Evolutionary conservation across 1,284 basidiomycete species (phyloP).

Genomic region (Phellinidium pouzarii): DNA sequence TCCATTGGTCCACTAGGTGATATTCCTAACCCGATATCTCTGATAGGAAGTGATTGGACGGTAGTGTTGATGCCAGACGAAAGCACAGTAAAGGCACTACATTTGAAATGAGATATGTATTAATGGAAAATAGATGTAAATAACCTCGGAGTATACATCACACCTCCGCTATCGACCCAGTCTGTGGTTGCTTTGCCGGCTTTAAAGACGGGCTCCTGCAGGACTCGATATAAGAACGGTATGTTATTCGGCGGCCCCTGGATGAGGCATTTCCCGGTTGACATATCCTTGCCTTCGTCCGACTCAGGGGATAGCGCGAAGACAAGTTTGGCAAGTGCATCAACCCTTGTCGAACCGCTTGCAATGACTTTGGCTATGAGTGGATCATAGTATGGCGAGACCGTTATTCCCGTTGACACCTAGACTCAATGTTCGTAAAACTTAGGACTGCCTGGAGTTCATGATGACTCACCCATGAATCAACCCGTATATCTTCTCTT

Average conservation of each 20-base stretch:
- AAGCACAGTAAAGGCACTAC: constrained; percentile 49
- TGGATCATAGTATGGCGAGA: constrained; percentile 55
- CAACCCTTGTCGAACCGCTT: constrained; percentile 33
- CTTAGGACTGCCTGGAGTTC: neutral
- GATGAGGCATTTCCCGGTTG: constrained; percentile 29
- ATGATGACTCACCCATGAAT: constrained; percentile 42
- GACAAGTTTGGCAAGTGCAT: constrained; percentile 36
- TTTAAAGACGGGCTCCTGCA: constrained; percentile 35
- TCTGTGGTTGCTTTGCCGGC: constrained; percentile 47
- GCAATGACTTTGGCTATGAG: constrained; percentile 51
- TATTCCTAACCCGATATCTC: constrained; percentile 51
- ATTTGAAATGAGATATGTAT: constrained; percentile 22
- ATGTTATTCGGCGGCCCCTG: constrained; percentile 52
- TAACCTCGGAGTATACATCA: constrained; percentile 39
- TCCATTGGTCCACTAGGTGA: constrained; percentile 70
- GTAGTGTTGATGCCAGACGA: constrained; percentile 53
- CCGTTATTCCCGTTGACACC: constrained; percentile 45
- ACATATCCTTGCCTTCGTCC: constrained; percentile 23
- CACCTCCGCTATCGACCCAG: constrained; percentile 42
- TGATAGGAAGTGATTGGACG: constrained; percentile 60
- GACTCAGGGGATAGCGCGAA: neutral
- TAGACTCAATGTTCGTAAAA: constrained; percentile 20
- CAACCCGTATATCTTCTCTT: constrained; percentile 38
- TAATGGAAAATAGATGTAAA: neutral
- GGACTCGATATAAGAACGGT: constrained; percentile 43